Conservation (phyloP, 2,329 filamentous ascomycete genomes). For the Calcarisporium arbuscula region DNA sequence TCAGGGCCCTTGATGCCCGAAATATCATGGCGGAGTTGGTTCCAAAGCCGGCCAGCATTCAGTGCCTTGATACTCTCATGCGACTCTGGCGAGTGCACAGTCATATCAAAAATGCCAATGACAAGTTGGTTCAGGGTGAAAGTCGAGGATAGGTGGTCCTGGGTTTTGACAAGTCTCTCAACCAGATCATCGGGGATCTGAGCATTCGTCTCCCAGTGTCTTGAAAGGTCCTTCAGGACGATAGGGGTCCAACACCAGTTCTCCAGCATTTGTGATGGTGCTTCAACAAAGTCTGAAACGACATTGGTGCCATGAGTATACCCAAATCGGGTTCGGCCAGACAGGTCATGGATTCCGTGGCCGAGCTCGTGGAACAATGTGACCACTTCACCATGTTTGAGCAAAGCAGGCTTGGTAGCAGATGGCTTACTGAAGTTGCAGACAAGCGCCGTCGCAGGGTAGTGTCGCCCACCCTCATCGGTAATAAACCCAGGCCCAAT, state of each 20-base stretch:
- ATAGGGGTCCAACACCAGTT: conserved; percentile 69
- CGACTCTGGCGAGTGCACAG: conserved; percentile 63
- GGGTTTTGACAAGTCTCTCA: conserved; percentile 66
- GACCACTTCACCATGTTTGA: conserved; percentile 79
- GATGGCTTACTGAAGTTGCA: conserved; percentile 84
- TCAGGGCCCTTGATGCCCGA: conserved; percentile 70
- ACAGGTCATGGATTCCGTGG: conserved; percentile 64
- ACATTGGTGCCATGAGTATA: conserved; percentile 63
- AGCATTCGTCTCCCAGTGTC: conserved; percentile 65
- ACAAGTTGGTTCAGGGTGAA: conserved; percentile 74
- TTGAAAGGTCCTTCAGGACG: conserved; percentile 60
- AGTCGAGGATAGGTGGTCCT: conserved; percentile 74
- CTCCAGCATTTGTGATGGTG: conserved; percentile 67
- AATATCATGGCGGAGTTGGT: conserved; percentile 65
- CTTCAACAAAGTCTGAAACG: conserved; percentile 65
- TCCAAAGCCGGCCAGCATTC: conserved; percentile 62
- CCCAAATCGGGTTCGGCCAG: conserved; percentile 55
- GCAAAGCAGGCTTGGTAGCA: conserved; percentile 65
- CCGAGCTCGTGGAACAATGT: conserved; percentile 76
- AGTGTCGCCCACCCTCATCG: conserved; percentile 62
- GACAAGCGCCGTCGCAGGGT: conserved; percentile 72
- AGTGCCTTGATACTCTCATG: conserved; percentile 63
- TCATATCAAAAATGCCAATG: conserved; percentile 82
- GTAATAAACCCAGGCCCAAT: conserved; percentile 65
- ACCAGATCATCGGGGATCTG: conserved; percentile 70